A percentile compares a stretch with the other conserved stretches of the same genome.
Conservation (phyloP, 169 alveolate species). For the Eimeria falciformis region DNA sequence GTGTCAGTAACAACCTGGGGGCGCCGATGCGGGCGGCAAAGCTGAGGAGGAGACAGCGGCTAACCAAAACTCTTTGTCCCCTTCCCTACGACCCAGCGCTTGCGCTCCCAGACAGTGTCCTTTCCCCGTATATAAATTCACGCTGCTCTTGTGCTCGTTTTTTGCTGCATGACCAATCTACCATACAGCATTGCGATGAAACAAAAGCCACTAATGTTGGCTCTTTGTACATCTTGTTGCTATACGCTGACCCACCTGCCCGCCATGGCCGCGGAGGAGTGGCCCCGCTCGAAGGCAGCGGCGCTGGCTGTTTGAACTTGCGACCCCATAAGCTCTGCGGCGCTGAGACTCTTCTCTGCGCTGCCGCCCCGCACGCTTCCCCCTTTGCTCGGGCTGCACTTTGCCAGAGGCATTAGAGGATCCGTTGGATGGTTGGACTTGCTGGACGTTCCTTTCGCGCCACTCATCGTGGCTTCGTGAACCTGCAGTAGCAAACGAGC, state of each 20-base stretch:
- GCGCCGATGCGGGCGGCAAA: slow-evolving; percentile 83
- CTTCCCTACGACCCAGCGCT: neutral
- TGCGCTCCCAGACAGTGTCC: neutral
- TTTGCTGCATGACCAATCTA: too few relatives aligned
- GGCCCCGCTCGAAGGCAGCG: slow-evolving; percentile 83
- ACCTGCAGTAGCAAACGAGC: slow-evolving; percentile 30
- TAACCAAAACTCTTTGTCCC: neutral
- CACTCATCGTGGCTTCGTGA: slow-evolving; percentile 71
- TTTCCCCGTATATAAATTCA: too few relatives aligned
- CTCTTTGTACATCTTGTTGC: neutral
- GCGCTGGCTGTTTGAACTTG: slow-evolving; percentile 72
- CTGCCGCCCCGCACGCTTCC: neutral
- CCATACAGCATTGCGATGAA: neutral
- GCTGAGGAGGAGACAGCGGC: slow-evolving; percentile 37
- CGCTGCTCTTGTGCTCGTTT: too few relatives aligned
- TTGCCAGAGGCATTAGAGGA: slow-evolving; percentile 24
- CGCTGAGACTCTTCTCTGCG: slow-evolving; percentile 14
- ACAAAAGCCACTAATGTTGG: too few relatives aligned
- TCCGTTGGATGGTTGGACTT: slow-evolving; percentile 18
- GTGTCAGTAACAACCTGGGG: slow-evolving; percentile 82
- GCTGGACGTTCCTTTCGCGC: slow-evolving; percentile 56
- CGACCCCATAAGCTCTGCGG: slow-evolving; percentile 57
- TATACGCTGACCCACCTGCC: slow-evolving; percentile 78
- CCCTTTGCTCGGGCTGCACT: neutral
- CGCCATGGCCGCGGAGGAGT: slow-evolving; percentile 85